Evolutionary conservation across 2,329 filamentous ascomycete genomes (phyloP), one percentile per base, ranked within the genome.

Genomic region (Chaetomium strumarium): DNA sequence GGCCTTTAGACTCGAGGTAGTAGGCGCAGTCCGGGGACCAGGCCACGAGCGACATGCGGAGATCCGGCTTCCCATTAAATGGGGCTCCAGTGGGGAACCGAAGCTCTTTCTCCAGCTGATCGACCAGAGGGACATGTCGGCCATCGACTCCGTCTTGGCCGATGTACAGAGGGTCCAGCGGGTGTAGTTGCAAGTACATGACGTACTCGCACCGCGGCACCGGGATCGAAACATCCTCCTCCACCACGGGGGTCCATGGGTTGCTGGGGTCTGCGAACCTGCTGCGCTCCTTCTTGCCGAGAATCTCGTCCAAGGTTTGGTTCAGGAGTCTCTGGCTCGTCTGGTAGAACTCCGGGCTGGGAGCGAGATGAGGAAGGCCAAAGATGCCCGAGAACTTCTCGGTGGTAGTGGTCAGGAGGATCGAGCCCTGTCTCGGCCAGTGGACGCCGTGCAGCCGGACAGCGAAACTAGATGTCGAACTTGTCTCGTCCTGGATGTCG

Each of bases 301-400:
- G 81, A 0, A 82, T 78, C 48, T 80, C 75, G 17, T 81, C 78
- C 13, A 96, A 73, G 0, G 88, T 91, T 58, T 79, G 75, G 62
- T 92, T 88, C 34, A 97, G 74, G 14, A 95, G 72, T 46, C 73
- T 72, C 63, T 85, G 67, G 71, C 82, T 76, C 55, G 79, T 76
- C 63, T 71, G 66, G 66, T 81, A 82, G 63, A 78, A 83, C 45
- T 80, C 73, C 3, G 72, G 65, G 17, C 73, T 68, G 0, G 88
- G 78, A 0, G 87, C 76, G 47, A 99, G 78, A 68, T 97, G 90
- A 24, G 93, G 91, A 43, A 97, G 73, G 2, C 85, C 87, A 67
- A 95, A 95, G 51, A 97, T 85, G 40, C 93, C 91, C n/a, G 86
- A 83, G 64, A 93, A 93, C 72, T 95, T 96, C 65, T 96, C 88